Percentiles rank a stretch among this genome's conserved stretches.
phyloP scores from a whole-genome alignment of 306 rosid species.

The Trifolium repens region DNA sequence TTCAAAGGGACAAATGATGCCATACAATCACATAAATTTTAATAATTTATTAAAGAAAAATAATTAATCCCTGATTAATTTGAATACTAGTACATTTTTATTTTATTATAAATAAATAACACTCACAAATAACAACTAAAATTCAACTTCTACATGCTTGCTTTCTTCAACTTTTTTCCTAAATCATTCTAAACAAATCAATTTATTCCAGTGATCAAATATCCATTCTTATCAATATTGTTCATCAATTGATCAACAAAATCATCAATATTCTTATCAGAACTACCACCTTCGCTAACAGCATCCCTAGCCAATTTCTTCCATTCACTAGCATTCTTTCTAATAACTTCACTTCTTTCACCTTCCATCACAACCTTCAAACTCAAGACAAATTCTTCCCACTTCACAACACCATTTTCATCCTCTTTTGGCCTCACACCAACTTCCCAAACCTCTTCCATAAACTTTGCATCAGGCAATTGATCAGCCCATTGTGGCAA shows the following conservation, averaged over 20 bases:
- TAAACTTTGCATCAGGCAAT: constrained; percentile 64
- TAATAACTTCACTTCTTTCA: constrained; percentile 48
- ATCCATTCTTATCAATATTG: constrained; percentile 28
- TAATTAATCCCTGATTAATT: no score
- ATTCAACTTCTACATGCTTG: no score
- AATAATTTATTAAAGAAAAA: no score
- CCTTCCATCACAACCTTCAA: constrained; percentile 64
- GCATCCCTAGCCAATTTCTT: constrained; percentile 56
- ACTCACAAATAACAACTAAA: no score
- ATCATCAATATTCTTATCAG: constrained; percentile 48
- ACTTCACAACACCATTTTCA: constrained; percentile 55
- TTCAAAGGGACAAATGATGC: constrained; percentile 1
- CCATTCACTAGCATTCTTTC: constrained; percentile 53
- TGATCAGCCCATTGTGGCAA: constrained; percentile 75
- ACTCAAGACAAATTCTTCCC: constrained; percentile 50
- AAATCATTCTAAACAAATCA: background rate
- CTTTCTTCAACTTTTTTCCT: no score
- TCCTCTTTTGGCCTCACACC: constrained; percentile 68
- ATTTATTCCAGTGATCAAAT: background rate
- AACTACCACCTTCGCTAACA: constrained; percentile 57
- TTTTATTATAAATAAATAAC: no score
- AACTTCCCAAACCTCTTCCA: constrained; percentile 67
- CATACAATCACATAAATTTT: background rate
- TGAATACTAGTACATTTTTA: no score
- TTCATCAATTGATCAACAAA: constrained; percentile 51